Evolutionary conservation across 2,329 filamentous ascomycete genomes (phyloP).

Genomic region (Beauveria rudraprayagi): DNA sequence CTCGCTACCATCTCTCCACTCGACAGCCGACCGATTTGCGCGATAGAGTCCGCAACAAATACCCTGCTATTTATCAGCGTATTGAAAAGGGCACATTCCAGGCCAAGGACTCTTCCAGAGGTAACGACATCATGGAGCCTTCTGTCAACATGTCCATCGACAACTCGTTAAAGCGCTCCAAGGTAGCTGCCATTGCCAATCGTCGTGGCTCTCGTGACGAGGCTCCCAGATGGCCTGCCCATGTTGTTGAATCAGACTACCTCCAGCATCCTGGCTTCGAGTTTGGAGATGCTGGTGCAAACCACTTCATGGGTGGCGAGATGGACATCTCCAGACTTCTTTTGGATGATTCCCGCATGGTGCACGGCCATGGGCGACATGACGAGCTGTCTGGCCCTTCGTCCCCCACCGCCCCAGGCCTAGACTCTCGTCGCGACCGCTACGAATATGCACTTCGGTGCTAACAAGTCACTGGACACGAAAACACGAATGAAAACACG

Average conservation of each 20-base stretch:
- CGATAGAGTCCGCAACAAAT: constrained; percentile 57
- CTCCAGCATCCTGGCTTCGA: constrained; percentile 30
- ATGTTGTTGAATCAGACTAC: constrained; percentile 25
- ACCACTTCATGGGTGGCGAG: constrained; percentile 40
- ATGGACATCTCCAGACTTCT: constrained; percentile 56
- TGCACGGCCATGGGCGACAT: constrained; percentile 19
- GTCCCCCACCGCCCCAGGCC: constrained; percentile 15
- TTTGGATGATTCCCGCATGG: constrained; percentile 41
- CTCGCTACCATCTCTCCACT: constrained; percentile 47
- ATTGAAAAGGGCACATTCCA: constrained; percentile 48
- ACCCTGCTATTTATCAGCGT: constrained; percentile 47
- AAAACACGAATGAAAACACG: not conserved
- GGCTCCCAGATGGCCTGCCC: constrained; percentile 34
- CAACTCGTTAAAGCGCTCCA: constrained; percentile 34
- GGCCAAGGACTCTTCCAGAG: constrained; percentile 32
- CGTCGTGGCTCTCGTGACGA: constrained; percentile 39
- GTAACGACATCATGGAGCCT: constrained; percentile 41
- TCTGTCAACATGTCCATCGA: constrained; percentile 42
- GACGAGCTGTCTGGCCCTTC: constrained; percentile 21
- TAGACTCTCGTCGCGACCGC: constrained; percentile 16
- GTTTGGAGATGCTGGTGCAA: constrained; percentile 32
- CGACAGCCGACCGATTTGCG: constrained; percentile 56
- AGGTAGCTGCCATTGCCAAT: constrained; percentile 30
- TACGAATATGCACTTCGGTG: constrained; percentile 15
- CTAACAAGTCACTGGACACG: constrained; percentile 5